A percentile compares a stretch with the other conserved stretches of the same genome.
These are phyloP conservation scores for Aspergillus egyptiacus DNA, from an alignment of 495 filamentous ascomycete species.

Conservation along the genomic window DNA sequence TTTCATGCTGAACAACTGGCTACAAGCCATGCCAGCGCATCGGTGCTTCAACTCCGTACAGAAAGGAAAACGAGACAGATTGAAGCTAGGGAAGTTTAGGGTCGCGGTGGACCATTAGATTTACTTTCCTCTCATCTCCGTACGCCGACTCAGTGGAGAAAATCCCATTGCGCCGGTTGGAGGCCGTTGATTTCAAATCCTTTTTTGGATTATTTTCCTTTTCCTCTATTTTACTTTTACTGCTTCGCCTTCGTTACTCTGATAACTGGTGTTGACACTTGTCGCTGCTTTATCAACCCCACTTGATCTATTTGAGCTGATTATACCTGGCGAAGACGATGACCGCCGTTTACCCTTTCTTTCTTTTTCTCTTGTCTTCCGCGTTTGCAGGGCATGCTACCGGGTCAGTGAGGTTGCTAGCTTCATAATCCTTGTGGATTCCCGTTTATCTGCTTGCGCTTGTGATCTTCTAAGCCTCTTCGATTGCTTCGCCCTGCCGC, in stretches of 20 bases:
- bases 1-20: constrained; percentile 56
- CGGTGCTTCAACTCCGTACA: constrained; percentile 42
- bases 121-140: constrained; percentile 13
- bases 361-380: constrained; percentile 20
- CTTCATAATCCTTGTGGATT: constrained; percentile 13
- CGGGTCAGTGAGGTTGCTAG: constrained; percentile 9
- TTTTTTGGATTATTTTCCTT: constrained; percentile 7
- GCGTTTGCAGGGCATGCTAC: constrained; percentile 11
- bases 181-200: constrained; percentile 10
- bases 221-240: constrained; percentile 9
- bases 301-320: constrained; percentile 24
- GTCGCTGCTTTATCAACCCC: constrained; percentile 17
- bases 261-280: background rate
- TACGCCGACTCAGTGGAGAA: constrained; percentile 17
- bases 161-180: constrained; percentile 9
- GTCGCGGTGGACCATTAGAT: constrained; percentile 15
- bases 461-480: constrained; percentile 12
- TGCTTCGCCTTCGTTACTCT: constrained; percentile 8
- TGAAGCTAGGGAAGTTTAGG: constrained; percentile 21
- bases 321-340: constrained; percentile 18
- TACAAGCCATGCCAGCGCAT: constrained; percentile 88
- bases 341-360: constrained; percentile 17
- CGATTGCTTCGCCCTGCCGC: constrained; percentile 17
- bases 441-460: constrained; percentile 7
- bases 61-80: constrained; percentile 22